A percentile compares a stretch with the other conserved stretches of the same genome.
Evolutionary conservation across 805 yeast genomes (phyloP).

Genomic region (Kodamaea leandrae): DNA sequence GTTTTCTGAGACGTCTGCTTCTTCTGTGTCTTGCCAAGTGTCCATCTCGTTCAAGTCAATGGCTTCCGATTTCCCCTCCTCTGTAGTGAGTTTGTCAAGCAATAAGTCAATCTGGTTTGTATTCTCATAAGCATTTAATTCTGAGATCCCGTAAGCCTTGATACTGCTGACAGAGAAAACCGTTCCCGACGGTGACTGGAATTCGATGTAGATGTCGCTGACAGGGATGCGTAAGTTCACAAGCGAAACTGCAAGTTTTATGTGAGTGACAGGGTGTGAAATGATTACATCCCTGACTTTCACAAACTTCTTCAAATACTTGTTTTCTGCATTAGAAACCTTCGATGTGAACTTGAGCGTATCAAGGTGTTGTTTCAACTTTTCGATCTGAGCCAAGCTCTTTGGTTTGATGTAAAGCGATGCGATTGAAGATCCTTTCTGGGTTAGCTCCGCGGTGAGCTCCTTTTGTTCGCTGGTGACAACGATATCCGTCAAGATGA

Average conservation of each 20-base stretch:
- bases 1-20: neutral
- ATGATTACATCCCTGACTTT: slow-evolving; percentile 26
- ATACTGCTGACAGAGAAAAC: slow-evolving; percentile 17
- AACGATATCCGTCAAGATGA: slow-evolving; percentile 36
- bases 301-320: slow-evolving; percentile 30
- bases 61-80: neutral
- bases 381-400: slow-evolving; percentile 16
- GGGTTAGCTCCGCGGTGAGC: neutral
- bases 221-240: slow-evolving; percentile 31
- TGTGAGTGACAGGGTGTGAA: slow-evolving; percentile 19
- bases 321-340: slow-evolving; percentile 14
- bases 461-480: slow-evolving; percentile 11
- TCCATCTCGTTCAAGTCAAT: neutral
- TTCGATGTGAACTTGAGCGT: slow-evolving; percentile 11
- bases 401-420: slow-evolving; percentile 34
- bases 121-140: slow-evolving; percentile 24
- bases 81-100: neutral
- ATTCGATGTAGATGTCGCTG: slow-evolving; percentile 33
- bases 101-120: slow-evolving; percentile 20
- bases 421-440: neutral
- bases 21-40: neutral
- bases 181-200: slow-evolving; percentile 12
- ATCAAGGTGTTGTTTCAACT: slow-evolving; percentile 19
- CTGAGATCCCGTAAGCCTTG: slow-evolving; percentile 32
- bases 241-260: slow-evolving; percentile 33